Percentiles rank a stretch among this genome's conserved stretches.
These are phyloP conservation scores for Metschnikowia lunata DNA, from an alignment of 805 yeast genomes.

Conservation along the genomic window DNA sequence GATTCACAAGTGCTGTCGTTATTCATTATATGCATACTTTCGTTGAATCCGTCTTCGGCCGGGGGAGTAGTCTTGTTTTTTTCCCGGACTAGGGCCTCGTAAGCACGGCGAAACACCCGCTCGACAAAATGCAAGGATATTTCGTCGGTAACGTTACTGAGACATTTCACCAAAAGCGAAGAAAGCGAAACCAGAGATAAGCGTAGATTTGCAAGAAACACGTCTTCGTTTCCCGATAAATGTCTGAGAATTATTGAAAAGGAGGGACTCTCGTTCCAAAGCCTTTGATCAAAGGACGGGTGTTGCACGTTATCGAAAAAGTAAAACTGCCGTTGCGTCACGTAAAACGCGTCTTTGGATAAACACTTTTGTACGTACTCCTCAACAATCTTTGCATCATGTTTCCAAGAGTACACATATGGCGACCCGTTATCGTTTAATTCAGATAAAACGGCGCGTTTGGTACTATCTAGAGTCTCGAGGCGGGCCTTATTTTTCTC, in stretches of 20 bases:
- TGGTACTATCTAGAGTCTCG: conserved; percentile 7
- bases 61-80: neutral
- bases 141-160: neutral
- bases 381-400: conserved; percentile 21
- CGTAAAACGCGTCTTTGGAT: conserved; percentile 4
- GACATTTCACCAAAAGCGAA: neutral
- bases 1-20: neutral
- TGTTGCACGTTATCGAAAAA: conserved; percentile 9
- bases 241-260: neutral
- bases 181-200: conserved; percentile 1
- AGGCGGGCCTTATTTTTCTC: conserved; percentile 7
- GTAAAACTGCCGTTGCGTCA: conserved; percentile 23
- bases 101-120: neutral
- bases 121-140: conserved; percentile 1
- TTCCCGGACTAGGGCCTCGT: neutral
- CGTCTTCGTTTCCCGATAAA: neutral
- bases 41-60: neutral
- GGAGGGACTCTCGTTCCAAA: neutral
- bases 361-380: conserved; percentile 13
- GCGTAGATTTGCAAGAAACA: neutral
- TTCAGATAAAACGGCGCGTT: conserved; percentile 20
- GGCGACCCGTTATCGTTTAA: conserved; percentile 31
- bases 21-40: too few relatives aligned
- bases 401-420: conserved; percentile 16
- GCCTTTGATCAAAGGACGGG: neutral